Evolutionary conservation across 495 filamentous ascomycete species (phyloP).

Genomic region (Aspergillus leporis): DNA sequence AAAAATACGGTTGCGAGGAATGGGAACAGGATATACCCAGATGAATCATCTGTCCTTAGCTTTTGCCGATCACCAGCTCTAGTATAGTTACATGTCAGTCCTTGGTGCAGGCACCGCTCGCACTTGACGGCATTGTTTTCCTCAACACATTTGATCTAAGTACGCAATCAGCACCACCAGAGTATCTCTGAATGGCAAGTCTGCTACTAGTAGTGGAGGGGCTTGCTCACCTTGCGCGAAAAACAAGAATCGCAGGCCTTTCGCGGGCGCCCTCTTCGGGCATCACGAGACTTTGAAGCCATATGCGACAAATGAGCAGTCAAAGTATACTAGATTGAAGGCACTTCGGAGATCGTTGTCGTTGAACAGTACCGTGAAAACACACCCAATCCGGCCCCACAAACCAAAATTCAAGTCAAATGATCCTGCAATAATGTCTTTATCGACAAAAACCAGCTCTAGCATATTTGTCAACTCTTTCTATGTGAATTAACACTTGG

Average conservation of each 20-base stretch:
- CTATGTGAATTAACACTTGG: neutral
- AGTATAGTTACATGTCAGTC: neutral
- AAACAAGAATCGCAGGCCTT: neutral
- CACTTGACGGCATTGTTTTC: neutral
- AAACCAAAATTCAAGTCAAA: neutral
- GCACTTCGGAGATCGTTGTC: too few relatives aligned
- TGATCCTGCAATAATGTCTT: neutral
- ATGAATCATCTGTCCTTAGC: neutral
- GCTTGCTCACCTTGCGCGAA: neutral
- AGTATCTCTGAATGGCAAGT: neutral
- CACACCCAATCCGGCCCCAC: neutral
- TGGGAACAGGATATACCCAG: neutral
- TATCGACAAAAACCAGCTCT: neutral
- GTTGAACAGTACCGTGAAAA: too few relatives aligned
- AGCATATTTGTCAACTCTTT: neutral
- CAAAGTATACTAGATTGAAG: neutral
- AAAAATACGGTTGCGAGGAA: neutral
- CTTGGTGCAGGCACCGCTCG: neutral
- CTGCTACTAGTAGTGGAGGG: neutral
- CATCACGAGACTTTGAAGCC: neutral
- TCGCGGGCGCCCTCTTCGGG: neutral
- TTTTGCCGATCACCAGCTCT: neutral
- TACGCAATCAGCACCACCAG: neutral
- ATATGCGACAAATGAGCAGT: neutral
- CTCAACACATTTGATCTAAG: neutral